phyloP scores from a whole-genome alignment of 768 basidiomycete genomes.

The Dioszegia aurantiaca region DNA sequence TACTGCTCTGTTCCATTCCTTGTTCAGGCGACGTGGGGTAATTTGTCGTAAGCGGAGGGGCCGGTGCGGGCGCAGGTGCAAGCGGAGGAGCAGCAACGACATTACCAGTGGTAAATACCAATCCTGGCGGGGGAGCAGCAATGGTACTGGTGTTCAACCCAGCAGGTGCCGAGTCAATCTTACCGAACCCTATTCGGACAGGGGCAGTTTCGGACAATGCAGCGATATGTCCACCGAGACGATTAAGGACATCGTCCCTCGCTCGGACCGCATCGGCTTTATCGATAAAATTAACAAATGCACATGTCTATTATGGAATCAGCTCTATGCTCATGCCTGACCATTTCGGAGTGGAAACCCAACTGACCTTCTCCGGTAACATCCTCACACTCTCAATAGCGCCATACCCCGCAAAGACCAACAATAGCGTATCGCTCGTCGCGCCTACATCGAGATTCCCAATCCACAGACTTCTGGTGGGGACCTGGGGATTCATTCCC shows the following conservation, averaged over 20 bases:
- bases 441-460: conserved; percentile 94
- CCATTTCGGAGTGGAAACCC: not conserved
- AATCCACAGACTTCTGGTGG: conserved; percentile 96
- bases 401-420: conserved; percentile 93
- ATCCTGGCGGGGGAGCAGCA: conserved; percentile 50
- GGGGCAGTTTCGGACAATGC: conserved; percentile 93
- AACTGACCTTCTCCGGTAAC: conserved; percentile 87
- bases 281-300: conserved; percentile 98
- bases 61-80: not conserved
- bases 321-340: too few species aligned
- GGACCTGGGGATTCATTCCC: conserved; percentile 63
- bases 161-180: conserved; percentile 91
- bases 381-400: conserved; percentile 93
- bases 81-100: conserved; percentile 53
- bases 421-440: conserved; percentile 88
- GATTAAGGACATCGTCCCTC: conserved; percentile 94
- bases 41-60: too few species aligned
- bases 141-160: conserved; percentile 64
- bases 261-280: conserved; percentile 93
- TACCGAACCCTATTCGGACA: conserved; percentile 96
- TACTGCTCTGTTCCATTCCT: conserved; percentile 67
- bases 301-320: conserved; percentile 70
- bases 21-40: conserved; percentile 20
- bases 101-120: conserved; percentile 51
- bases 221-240: conserved; percentile 74